Evolutionary conservation across 352 stramenopile genomes (phyloP), one percentile per base, ranked within the genome.

Genomic region (Globisporangium nodosum): DNA sequence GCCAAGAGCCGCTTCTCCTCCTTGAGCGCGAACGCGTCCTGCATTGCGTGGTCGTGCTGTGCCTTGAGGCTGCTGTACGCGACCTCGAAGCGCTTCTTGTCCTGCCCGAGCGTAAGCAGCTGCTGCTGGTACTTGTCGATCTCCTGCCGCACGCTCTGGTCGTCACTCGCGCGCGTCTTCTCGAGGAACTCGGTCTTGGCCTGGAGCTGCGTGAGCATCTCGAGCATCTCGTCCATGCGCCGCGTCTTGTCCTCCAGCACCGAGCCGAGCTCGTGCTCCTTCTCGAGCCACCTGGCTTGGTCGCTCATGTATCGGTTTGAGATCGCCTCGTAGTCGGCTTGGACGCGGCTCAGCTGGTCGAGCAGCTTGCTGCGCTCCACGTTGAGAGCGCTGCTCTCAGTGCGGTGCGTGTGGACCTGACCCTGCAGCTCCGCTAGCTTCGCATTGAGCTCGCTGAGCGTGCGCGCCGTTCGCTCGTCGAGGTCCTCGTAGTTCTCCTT

Each of bases 171-270:
- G 11, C 69, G 66, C n/a, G 65, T 37, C 66, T 86, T 73, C 54
- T 87, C 72, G 13, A 86, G 53, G 54, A 73, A 72, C 40, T 85
- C 76, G 5, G 68, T 64, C 54, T 81, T 71, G 35, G 71, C 62
- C 15, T 75, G 71, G 4, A 86, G 46, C 46, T 91, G 74, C 33
- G 73, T 85, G 15, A 88, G 61, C 66, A 88, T 72, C 2, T 72
- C 71, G 55, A 91, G 69, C 79, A 89, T 89, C 48, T 89, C 79
- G 24, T 78, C 68, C 16, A 86, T 71, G 3, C 72, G 69, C 20
- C 58, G 57, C 0, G 65, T 77, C 49, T 87, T 89, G 6, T 87
- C 78, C 35, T 81, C 71, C 9, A 87, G 54, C 9, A 63, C 49
- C 1, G 45, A 54, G 3, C 63, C 60, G 24, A 65, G 56, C 24